These are phyloP conservation scores for Russula sp. DNA, from an alignment of 768 basidiomycete genomes.

Conservation along the genomic window DNA sequence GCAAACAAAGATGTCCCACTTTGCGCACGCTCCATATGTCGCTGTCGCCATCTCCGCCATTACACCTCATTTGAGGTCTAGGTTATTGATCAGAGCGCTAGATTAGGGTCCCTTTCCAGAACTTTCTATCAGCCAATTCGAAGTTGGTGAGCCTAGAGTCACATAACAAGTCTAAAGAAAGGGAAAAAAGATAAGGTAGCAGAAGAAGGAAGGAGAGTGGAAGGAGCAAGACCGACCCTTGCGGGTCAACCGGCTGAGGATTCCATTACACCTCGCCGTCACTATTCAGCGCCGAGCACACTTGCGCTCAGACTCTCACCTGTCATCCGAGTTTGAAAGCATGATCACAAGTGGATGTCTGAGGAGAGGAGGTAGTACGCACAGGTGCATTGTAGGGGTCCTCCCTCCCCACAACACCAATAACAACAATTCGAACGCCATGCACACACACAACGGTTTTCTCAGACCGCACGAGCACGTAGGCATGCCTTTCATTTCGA, in stretches of 20 bases:
- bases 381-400: background rate
- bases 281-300: background rate
- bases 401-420: background rate
- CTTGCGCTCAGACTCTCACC: background rate
- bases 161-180: background rate
- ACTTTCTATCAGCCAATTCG: background rate
- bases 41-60: background rate
- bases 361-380: background rate
- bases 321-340: background rate
- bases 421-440: background rate
- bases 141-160: background rate
- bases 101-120: background rate
- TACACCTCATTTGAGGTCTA: background rate
- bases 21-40: background rate
- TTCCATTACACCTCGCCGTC: background rate
- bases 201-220: background rate
- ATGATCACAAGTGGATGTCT: background rate
- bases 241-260: background rate
- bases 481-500: background rate
- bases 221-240: background rate
- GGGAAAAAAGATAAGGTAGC: background rate
- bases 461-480: background rate
- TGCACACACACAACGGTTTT: background rate
- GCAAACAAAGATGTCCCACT: background rate
- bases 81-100: background rate